phyloP scores from a whole-genome alignment of 2,329 filamentous ascomycete genomes.

The Ophiognomonia clavigignenti-juglandacearum region DNA sequence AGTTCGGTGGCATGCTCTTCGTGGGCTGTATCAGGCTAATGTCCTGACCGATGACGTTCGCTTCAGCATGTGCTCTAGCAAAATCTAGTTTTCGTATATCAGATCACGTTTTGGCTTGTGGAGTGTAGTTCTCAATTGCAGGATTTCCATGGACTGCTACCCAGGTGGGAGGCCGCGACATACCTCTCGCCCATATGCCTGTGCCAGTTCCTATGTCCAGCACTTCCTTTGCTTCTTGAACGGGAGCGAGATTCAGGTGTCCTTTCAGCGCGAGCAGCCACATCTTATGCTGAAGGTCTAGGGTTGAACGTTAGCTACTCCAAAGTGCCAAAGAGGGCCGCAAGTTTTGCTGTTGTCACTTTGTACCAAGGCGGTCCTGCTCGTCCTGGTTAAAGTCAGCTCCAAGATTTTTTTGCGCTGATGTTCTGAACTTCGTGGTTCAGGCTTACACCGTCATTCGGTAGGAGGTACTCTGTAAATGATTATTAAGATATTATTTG shows the following conservation, averaged over 20 bases:
- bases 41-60: constrained; percentile 8
- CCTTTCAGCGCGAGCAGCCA: neutral
- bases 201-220: constrained; percentile 8
- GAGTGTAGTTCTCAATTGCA: neutral
- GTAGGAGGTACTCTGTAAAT: neutral
- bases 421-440: neutral
- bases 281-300: constrained; percentile 3
- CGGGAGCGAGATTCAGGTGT: neutral
- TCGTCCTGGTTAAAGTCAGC: neutral
- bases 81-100: neutral
- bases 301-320: neutral
- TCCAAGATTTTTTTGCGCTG: neutral
- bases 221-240: constrained; percentile 1
- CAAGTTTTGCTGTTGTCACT: no score
- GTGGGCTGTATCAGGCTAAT: constrained; percentile 14
- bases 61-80: constrained; percentile 1
- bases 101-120: neutral
- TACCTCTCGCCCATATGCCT: constrained; percentile 23
- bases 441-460: neutral
- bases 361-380: constrained; percentile 1
- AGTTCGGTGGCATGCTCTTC: constrained; percentile 8
- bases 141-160: neutral
- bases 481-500: neutral
- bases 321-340: neutral
- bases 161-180: constrained; percentile 32